Percentiles rank a stretch among this genome's conserved stretches.
Conservation (phyloP, 306 rosid species). For the Chamaecrista fasciculata region DNA sequence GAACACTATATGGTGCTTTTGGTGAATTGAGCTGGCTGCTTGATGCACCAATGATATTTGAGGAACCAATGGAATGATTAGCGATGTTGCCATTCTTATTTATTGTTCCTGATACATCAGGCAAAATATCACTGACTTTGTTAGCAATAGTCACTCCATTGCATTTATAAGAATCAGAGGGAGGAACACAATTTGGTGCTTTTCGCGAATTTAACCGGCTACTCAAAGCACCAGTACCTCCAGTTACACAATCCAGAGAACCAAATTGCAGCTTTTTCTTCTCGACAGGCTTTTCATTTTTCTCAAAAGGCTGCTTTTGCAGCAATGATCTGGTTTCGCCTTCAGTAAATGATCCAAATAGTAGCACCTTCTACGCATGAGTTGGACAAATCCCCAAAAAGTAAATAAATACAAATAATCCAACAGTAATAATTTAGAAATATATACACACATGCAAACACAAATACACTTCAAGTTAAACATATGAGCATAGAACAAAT, state of each 20-base stretch:
- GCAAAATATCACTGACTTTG: constrained; percentile 19
- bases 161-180: not conserved
- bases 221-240: constrained; percentile 28
- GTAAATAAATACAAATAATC: not conserved
- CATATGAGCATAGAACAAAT: constrained; percentile 3
- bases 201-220: constrained; percentile 8
- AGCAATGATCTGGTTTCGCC: constrained; percentile 73
- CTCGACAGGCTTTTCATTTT: constrained; percentile 43
- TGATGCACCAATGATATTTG: constrained; percentile 22
- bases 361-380: constrained; percentile 38
- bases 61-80: constrained; percentile 2
- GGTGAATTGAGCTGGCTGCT: constrained; percentile 26
- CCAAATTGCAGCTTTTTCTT: constrained; percentile 66
- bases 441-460: not conserved
- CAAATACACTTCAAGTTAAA: not conserved
- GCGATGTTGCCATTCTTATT: constrained; percentile 52
- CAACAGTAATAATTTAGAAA: not conserved
- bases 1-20: not conserved
- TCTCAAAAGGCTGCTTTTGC: constrained; percentile 38
- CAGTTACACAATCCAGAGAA: constrained; percentile 42
- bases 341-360: constrained; percentile 89
- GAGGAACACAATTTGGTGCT: not conserved
- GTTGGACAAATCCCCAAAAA: constrained; percentile 1
- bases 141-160: constrained; percentile 7
- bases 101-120: constrained; percentile 26